phyloP scores from a whole-genome alignment of 2,329 filamentous ascomycete genomes.

The Harringtonia aguacate region DNA sequence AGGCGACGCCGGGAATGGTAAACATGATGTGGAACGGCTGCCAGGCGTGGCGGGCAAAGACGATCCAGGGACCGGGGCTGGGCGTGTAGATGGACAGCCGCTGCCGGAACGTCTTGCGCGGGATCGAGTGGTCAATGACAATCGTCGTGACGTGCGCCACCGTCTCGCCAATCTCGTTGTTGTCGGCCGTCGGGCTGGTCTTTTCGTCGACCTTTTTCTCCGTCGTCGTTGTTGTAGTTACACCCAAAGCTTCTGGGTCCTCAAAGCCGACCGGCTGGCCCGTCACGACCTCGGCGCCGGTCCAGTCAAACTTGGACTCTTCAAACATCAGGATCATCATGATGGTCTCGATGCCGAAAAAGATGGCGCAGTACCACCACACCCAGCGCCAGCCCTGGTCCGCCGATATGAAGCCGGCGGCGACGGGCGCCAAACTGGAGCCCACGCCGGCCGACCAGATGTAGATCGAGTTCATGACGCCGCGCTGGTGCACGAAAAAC shows the following conservation, averaged over 20 bases:
- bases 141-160: background rate
- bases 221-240: too few species aligned
- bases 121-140: background rate
- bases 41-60: constrained; percentile 4
- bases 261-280: background rate
- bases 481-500: constrained; percentile 46
- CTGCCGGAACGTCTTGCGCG: constrained; percentile 1
- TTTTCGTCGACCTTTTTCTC: background rate
- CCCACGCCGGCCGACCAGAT: constrained; percentile 30
- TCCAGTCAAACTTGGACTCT: constrained; percentile 6
- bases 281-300: background rate
- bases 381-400: constrained; percentile 39
- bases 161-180: background rate
- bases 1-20: constrained; percentile 4
- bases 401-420: constrained; percentile 37
- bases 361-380: constrained; percentile 17
- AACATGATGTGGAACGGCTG: constrained; percentile 7
- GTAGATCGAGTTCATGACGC: constrained; percentile 35
- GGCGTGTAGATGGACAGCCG: background rate
- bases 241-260: background rate
- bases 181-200: background rate
- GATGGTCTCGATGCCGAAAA: constrained; percentile 2
- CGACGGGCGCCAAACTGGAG: constrained; percentile 28
- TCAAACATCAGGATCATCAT: constrained; percentile 5
- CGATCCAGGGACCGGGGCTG: background rate